A percentile compares a stretch with the other conserved stretches of the same genome.
Conservation (phyloP, 2,329 filamentous ascomycete species). For the Neofusicoccum cordaticola region DNA sequence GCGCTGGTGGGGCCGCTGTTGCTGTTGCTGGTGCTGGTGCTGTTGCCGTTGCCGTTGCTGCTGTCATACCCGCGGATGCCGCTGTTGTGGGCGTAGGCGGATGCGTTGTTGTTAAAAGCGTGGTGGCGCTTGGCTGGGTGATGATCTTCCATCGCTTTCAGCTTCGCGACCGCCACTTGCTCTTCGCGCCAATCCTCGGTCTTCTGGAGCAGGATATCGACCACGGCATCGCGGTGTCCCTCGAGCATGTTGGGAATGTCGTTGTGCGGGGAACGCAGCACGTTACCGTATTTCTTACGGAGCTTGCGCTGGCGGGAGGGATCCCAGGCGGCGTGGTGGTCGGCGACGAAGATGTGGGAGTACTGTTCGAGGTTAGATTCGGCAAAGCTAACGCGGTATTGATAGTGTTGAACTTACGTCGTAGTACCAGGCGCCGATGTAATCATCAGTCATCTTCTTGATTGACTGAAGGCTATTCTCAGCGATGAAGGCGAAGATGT, state of each 20-base stretch:
- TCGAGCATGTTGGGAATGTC: conserved; percentile 57
- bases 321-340: conserved; percentile 72
- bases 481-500: conserved; percentile 77
- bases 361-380: conserved; percentile 42
- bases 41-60: not conserved
- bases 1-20: not conserved
- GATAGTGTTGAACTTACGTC: conserved; percentile 41
- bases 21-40: not conserved
- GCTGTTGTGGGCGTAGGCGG: not conserved
- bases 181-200: conserved; percentile 37
- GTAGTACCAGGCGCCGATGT: conserved; percentile 82
- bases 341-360: conserved; percentile 74
- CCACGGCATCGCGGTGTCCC: conserved; percentile 51
- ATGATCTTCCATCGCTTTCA: not conserved
- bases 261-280: conserved; percentile 46
- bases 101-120: not conserved
- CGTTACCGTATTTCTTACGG: conserved; percentile 57
- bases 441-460: conserved; percentile 62
- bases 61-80: not conserved
- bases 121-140: not conserved
- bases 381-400: not conserved
- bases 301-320: conserved; percentile 56
- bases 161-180: not conserved
- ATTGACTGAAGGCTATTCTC: conserved; percentile 74
- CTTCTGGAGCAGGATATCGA: conserved; percentile 42